Percentiles rank a stretch among this genome's conserved stretches.
Conservation (phyloP, 2,329 filamentous ascomycete species). For the Samsoniella hepiali region DNA sequence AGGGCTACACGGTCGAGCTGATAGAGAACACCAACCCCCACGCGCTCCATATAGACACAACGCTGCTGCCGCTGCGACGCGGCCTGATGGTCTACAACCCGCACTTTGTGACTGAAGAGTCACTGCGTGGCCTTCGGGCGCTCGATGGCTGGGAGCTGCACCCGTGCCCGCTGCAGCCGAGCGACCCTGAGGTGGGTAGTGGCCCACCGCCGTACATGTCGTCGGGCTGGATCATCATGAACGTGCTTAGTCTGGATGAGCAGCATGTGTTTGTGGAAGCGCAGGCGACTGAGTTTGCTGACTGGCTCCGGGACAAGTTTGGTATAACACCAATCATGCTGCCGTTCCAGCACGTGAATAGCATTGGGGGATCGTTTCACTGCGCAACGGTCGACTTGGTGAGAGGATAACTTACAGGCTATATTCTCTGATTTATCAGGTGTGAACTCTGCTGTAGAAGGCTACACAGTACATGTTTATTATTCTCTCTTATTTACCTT, state of each 20-base stretch:
- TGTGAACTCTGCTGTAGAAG: too few relatives aligned
- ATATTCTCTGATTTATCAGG: too few relatives aligned
- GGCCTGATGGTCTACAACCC: not conserved
- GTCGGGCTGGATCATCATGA: not conserved
- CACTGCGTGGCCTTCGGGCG: not conserved
- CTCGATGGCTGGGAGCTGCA: not conserved
- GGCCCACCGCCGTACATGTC: not conserved
- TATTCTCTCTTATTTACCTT: too few relatives aligned
- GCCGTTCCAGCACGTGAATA: constrained; percentile 32
- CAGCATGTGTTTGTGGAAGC: not conserved
- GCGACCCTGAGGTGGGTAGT: not conserved
- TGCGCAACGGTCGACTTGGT: constrained; percentile 28
- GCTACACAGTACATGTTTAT: too few relatives aligned
- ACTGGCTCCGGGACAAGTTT: constrained; percentile 11
- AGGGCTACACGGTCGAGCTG: not conserved
- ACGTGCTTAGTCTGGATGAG: not conserved
- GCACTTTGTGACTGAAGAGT: not conserved
- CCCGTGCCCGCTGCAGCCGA: not conserved
- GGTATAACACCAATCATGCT: constrained; percentile 22
- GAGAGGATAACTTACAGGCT: not conserved
- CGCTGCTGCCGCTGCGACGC: not conserved
- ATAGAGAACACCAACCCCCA: not conserved
- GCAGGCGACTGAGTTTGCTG: not conserved
- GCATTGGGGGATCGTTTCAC: constrained; percentile 33
- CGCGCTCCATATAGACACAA: constrained; percentile 19